Percentiles rank a stretch among this genome's conserved stretches.
phyloP scores from a whole-genome alignment of 305 asterid species.

The Fraxinus sp. region DNA sequence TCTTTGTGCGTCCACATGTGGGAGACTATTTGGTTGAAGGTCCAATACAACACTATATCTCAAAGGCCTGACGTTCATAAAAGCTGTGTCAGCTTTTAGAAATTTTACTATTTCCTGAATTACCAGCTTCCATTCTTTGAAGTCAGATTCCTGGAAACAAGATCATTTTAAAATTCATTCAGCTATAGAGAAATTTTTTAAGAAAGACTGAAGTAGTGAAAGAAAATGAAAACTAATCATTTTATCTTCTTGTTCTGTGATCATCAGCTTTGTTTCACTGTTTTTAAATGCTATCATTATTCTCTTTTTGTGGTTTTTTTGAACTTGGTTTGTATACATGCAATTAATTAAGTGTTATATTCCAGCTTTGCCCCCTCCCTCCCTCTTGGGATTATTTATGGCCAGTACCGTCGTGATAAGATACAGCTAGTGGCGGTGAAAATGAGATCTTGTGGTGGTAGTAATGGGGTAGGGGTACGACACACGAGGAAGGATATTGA shows the following conservation, averaged over 20 bases:
- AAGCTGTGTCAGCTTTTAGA: constrained; percentile 93
- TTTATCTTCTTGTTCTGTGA: neutral
- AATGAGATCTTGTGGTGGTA: neutral
- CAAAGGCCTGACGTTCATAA: constrained; percentile 90
- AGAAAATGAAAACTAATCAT: neutral
- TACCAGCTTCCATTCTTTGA: constrained; percentile 96
- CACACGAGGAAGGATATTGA: too few relatives aligned
- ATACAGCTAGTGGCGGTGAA: neutral
- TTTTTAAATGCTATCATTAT: neutral
- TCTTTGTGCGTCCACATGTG: constrained; percentile 58
- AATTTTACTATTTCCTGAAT: constrained; percentile 92
- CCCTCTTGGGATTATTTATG: neutral
- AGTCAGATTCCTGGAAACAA: constrained; percentile 88
- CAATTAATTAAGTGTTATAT: neutral
- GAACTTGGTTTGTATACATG: neutral
- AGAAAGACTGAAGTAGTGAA: neutral
- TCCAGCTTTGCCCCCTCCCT: neutral
- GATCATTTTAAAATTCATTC: constrained; percentile 30
- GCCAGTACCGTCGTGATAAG: neutral
- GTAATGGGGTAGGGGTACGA: too few relatives aligned
- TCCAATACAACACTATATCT: constrained; percentile 88
- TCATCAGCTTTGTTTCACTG: neutral
- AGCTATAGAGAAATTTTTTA: constrained; percentile 3
- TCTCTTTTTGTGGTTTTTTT: neutral
- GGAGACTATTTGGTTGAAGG: constrained; percentile 72